Evolutionary conservation across 768 basidiomycete species (phyloP), one percentile per base, ranked within the genome.

Genomic region (Hemileccinum rubropunctum): DNA sequence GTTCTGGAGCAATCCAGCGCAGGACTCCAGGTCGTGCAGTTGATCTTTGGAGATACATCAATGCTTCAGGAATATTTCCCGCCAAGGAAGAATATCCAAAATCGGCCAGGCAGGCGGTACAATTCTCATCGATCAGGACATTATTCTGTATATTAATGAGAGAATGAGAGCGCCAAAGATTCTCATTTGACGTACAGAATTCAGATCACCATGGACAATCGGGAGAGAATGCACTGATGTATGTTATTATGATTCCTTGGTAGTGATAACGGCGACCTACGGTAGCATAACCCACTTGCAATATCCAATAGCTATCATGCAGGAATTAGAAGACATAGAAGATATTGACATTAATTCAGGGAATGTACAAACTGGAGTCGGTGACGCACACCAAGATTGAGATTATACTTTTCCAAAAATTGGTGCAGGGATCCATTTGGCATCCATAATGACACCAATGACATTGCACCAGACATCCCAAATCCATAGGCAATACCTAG

Each of bases 1-100:
- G 62, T 15, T 71, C 58, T 0, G 75, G 62, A 17, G 77, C 75
- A 2, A 68, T 67, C 74, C 76, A 78, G 0, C 76, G 70, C 30
- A 76, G 62, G 9, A 75, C 71, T 6, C 60, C 61, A 1, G 58
- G 41, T 18, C 18, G 72, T 67, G 4, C 60, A 58, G 45, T 76
- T 60, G 44, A 61, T 47, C 30, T 36, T 6, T 45, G 52, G 1
- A 59, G 52, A 23, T 56, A 57, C 1, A 5, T 3, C 18, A 41
- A 12, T 3, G 28, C 48, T 39, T 56, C 47, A 0, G 51, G 51
- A 6, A 50, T 57, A 6, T 47, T 52, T 1, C 51, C 57, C 7
- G 48, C 34, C 12, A 60, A 10, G 0, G 75, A 74, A 17, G 68
- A 65, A 39, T 60, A 42, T 1, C 76, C 76, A 41, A 78, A 78